Evolutionary conservation across 345 rosid genomes (phyloP).

Genomic region (Clausena lansium): DNA sequence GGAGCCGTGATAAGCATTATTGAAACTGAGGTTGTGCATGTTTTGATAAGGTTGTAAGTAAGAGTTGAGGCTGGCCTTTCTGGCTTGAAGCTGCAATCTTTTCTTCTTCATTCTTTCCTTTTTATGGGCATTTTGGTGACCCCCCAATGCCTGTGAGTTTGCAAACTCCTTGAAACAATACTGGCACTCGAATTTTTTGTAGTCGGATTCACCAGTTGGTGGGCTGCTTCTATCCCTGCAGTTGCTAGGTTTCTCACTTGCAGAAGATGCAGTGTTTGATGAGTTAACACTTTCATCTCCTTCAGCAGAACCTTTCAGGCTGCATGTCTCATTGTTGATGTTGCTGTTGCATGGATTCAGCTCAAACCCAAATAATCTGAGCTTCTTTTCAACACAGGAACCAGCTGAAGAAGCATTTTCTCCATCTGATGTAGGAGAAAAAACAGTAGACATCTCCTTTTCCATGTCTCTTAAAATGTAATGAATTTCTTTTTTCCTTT

Average conservation of each 20-base stretch:
- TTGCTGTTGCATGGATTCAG: conserved; percentile 33
- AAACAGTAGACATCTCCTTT: conserved; percentile 16
- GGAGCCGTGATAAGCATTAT: conserved; percentile 16
- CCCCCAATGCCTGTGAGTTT: conserved; percentile 95
- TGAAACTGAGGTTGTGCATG: conserved; percentile 24
- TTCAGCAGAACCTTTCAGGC: conserved; percentile 33
- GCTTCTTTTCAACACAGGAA: conserved; percentile 50
- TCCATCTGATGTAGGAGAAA: conserved; percentile 31
- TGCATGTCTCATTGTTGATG: conserved; percentile 9
- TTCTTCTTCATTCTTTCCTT: conserved; percentile 92
- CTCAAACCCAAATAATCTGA: conserved; percentile 82
- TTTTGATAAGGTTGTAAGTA: conserved; percentile 57
- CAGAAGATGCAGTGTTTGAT: conserved; percentile 40
- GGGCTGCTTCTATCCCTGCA: conserved; percentile 19
- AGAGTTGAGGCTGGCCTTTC: conserved; percentile 63
- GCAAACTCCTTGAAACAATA: conserved; percentile 86
- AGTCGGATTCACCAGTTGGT: conserved; percentile 8
- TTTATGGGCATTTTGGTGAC: conserved; percentile 99
- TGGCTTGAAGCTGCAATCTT: conserved; percentile 87
- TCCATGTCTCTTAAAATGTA: conserved; percentile 34
- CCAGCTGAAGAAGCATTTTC: conserved; percentile 49
- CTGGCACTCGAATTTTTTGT: conserved; percentile 81
- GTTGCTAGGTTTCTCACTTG: conserved; percentile 9
- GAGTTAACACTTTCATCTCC: conserved; percentile 71
- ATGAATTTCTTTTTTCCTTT: too few relatives aligned